A percentile compares a stretch with the other conserved stretches of the same genome.
Conservation (phyloP, 768 basidiomycete species). For the Boletus pseudo-olivaceus region DNA sequence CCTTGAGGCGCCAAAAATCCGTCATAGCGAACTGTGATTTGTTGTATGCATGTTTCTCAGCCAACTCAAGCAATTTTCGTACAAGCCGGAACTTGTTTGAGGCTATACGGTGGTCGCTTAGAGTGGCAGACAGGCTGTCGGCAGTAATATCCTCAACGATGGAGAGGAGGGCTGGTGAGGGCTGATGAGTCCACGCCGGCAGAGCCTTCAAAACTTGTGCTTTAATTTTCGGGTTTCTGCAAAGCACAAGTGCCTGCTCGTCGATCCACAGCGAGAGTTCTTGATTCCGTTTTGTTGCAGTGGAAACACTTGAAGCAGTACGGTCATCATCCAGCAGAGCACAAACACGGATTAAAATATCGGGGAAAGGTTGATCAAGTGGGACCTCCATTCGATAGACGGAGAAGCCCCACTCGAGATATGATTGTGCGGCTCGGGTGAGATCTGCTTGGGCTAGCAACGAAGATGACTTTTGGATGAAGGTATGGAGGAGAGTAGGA, state of each 20-base stretch:
- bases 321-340: slow-evolving; percentile 57
- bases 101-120: slow-evolving; percentile 57
- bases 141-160: slow-evolving; percentile 45
- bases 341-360: slow-evolving; percentile 67
- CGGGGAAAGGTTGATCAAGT: slow-evolving; percentile 54
- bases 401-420: slow-evolving; percentile 74
- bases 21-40: slow-evolving; percentile 47
- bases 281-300: slow-evolving; percentile 36
- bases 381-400: slow-evolving; percentile 41
- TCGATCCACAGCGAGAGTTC: slow-evolving; percentile 66
- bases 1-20: slow-evolving; percentile 85
- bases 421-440: slow-evolving; percentile 63
- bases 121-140: slow-evolving; percentile 47
- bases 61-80: slow-evolving; percentile 54
- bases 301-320: slow-evolving; percentile 27
- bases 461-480: slow-evolving; percentile 64
- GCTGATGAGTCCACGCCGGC: slow-evolving; percentile 73
- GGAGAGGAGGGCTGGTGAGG: slow-evolving; percentile 43
- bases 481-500: slow-evolving; percentile 56
- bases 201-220: slow-evolving; percentile 53
- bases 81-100: slow-evolving; percentile 79
- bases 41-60: slow-evolving; percentile 37
- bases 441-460: slow-evolving; percentile 70
- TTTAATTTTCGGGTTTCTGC: slow-evolving; percentile 35
- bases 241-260: slow-evolving; percentile 42